These are phyloP conservation scores for Sclerotinia glacialis DNA, from an alignment of 2,329 filamentous ascomycete species.

Conservation along the genomic window DNA sequence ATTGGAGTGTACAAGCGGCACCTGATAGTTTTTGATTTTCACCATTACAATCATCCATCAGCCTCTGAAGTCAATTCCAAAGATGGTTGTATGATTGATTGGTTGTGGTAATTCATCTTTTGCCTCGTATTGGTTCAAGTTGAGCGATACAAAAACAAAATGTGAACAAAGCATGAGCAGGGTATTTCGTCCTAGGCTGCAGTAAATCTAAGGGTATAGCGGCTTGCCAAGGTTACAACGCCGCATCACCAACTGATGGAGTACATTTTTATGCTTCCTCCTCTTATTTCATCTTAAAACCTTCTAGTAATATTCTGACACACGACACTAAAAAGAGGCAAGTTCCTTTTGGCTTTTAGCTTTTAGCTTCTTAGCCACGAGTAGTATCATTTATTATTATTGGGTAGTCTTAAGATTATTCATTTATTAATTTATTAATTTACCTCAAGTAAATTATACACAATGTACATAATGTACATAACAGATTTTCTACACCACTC, in stretches of 20 bases:
- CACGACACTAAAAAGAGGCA: slow-evolving; percentile 15
- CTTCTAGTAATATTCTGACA: slow-evolving; percentile 23
- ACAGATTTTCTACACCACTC: not conserved
- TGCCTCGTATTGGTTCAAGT: slow-evolving; percentile 13
- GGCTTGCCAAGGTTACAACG: slow-evolving; percentile 17
- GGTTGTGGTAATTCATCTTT: not conserved
- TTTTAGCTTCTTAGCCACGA: not conserved
- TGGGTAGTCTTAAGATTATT: not conserved
- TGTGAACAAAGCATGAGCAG: slow-evolving; percentile 9
- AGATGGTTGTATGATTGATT: not conserved
- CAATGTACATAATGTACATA: not conserved
- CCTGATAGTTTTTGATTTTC: slow-evolving; percentile 18
- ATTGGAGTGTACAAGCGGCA: slow-evolving; percentile 22
- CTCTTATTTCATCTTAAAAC: not conserved
- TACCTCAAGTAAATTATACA: not conserved
- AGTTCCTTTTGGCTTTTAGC: not conserved
- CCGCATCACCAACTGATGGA: slow-evolving; percentile 18
- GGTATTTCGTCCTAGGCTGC: slow-evolving; percentile 16
- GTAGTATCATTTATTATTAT: not conserved
- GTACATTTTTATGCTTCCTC: slow-evolving; percentile 11
- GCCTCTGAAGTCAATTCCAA: slow-evolving; percentile 3
- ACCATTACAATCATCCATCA: slow-evolving; percentile 5
- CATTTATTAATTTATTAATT: not conserved
- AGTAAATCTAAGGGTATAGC: slow-evolving; percentile 16
- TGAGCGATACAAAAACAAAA: slow-evolving; percentile 6